Evolutionary conservation across 768 basidiomycete species (phyloP).

Genomic region (Austroboletus eburneus): DNA sequence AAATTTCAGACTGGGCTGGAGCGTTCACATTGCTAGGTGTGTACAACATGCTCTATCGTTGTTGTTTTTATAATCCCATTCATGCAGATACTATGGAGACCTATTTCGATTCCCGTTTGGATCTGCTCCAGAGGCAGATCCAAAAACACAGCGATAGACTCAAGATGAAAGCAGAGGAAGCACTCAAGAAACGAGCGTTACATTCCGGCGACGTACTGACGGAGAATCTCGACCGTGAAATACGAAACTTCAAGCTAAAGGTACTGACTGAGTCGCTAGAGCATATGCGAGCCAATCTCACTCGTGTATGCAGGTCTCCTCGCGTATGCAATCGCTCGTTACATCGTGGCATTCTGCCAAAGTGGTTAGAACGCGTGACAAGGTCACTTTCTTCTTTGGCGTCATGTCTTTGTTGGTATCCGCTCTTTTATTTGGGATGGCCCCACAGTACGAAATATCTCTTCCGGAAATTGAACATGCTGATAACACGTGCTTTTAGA

Average conservation of each 20-base stretch:
- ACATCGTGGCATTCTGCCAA: constrained; percentile 92
- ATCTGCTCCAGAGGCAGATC: constrained; percentile 76
- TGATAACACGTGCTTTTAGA: constrained; percentile 36
- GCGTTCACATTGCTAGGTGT: constrained; percentile 84
- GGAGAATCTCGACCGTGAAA: constrained; percentile 81
- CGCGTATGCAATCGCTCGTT: constrained; percentile 72
- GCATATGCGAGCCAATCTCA: constrained; percentile 3
- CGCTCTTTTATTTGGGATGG: constrained; percentile 82
- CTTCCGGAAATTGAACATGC: not conserved
- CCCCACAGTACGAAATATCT: constrained; percentile 62
- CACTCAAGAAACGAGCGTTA: constrained; percentile 61
- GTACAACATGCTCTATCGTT: constrained; percentile 15
- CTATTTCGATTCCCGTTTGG: constrained; percentile 88
- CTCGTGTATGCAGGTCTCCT: constrained; percentile 55
- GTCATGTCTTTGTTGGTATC: constrained; percentile 87
- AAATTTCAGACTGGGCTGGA: constrained; percentile 70
- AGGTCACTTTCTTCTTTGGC: constrained; percentile 88
- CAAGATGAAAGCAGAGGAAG: constrained; percentile 77
- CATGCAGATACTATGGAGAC: constrained; percentile 85
- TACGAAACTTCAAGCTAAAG: constrained; percentile 83
- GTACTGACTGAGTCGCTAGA: constrained; percentile 35
- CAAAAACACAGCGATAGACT: constrained; percentile 84
- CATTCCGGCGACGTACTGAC: constrained; percentile 58
- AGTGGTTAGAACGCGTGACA: constrained; percentile 76
- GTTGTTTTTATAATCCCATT: not conserved